These are phyloP conservation scores for Penicillium sp. DNA, from an alignment of 2,329 filamentous ascomycete species.

Conservation along the genomic window DNA sequence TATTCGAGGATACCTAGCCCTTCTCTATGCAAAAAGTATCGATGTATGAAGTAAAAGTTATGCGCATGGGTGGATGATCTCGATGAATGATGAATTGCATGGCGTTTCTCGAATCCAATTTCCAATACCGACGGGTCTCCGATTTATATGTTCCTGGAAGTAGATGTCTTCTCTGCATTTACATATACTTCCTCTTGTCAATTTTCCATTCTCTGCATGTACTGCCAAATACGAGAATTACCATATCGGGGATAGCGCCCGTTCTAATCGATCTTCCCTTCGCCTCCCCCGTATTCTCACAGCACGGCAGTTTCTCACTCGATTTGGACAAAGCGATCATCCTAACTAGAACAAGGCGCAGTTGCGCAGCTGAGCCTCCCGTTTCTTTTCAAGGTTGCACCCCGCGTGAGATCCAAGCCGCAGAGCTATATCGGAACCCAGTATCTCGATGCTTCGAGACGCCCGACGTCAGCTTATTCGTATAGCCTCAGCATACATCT, in stretches of 20 bases:
- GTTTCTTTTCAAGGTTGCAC: not conserved
- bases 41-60: constrained; percentile 22
- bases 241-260: constrained; percentile 15
- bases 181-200: not conserved
- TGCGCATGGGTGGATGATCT: constrained; percentile 4
- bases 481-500: not conserved
- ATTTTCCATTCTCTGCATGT: not conserved
- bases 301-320: not conserved
- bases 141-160: not conserved
- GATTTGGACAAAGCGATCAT: not conserved
- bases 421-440: not conserved
- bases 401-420: not conserved
- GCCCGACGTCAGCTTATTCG: not conserved
- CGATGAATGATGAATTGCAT: constrained; percentile 16
- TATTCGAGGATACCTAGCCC: not conserved
- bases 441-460: not conserved
- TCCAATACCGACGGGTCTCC: no score
- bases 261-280: not conserved
- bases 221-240: constrained; percentile 17
- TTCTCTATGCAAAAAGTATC: not conserved
- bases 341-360: not conserved
- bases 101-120: not conserved
- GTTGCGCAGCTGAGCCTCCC: not conserved
- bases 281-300: not conserved
- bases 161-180: not conserved